These are phyloP conservation scores for Parasarocladium wereldwijsianum DNA, from an alignment of 2,329 filamentous ascomycete genomes.

Conservation along the genomic window DNA sequence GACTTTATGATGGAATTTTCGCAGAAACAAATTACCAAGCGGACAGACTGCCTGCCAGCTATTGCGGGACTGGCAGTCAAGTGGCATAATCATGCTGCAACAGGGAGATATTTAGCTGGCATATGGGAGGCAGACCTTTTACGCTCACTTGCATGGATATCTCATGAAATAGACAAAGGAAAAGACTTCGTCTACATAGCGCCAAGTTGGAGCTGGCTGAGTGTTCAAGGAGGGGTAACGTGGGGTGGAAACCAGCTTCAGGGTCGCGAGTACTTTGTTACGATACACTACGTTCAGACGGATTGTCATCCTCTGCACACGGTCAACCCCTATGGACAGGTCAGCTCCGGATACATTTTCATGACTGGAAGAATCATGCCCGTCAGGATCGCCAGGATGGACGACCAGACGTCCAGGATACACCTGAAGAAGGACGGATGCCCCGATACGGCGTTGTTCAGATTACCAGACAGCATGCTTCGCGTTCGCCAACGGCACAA, in stretches of 20 bases:
- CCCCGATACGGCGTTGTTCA: too few species aligned
- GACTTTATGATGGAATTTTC: slow-evolving; percentile 12
- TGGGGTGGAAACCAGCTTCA: slow-evolving; percentile 9
- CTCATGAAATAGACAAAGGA: slow-evolving; percentile 6
- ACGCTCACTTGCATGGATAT: slow-evolving; percentile 9
- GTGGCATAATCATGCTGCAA: slow-evolving; percentile 7
- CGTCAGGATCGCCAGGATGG: slow-evolving; percentile 3
- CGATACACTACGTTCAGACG: slow-evolving; percentile 6
- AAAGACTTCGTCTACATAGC: slow-evolving; percentile 6
- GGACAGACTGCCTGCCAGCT: slow-evolving; percentile 11
- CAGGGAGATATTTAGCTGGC: slow-evolving; percentile 12
- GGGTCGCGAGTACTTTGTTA: slow-evolving; percentile 7
- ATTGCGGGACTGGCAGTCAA: slow-evolving; percentile 11
- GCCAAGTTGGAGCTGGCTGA: slow-evolving; percentile 14
- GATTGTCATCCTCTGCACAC: slow-evolving; percentile 5
- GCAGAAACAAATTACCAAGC: slow-evolving; percentile 9
- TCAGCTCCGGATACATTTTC: slow-evolving; percentile 9
- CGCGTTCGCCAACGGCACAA: slow-evolving; percentile 5
- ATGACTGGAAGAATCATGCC: slow-evolving; percentile 9
- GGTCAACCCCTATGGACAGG: slow-evolving; percentile 9
- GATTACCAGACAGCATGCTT: slow-evolving; percentile 9
- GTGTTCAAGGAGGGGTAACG: slow-evolving; percentile 10
- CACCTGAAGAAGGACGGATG: slow-evolving; percentile 7
- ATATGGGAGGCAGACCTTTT: slow-evolving; percentile 11
- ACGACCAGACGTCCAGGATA: background rate